Evolutionary conservation across 1,284 basidiomycete genomes (phyloP).

Genomic region (Acaromyces ingoldii): DNA sequence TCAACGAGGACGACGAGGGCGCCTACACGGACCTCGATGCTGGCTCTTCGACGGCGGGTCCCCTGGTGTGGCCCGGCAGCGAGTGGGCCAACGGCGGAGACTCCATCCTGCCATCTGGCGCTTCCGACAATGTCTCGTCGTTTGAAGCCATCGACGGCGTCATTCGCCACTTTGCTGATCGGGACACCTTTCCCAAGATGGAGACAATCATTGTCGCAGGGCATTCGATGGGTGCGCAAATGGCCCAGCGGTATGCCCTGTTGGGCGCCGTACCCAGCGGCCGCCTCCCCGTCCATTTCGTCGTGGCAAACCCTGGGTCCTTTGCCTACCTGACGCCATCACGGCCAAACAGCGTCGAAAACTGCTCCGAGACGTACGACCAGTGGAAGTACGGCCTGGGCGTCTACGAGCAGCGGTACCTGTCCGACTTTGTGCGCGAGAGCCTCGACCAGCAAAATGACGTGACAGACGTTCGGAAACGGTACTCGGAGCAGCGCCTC

Average conservation of each 20-base stretch:
- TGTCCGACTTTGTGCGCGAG: slow-evolving; percentile 22
- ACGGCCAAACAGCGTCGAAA: slow-evolving; percentile 15
- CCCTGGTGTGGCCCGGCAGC: slow-evolving; percentile 18
- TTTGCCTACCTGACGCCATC: slow-evolving; percentile 24
- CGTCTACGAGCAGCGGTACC: slow-evolving; percentile 21
- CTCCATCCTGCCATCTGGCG: slow-evolving; percentile 17
- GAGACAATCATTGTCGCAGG: slow-evolving; percentile 33
- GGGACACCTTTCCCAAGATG: slow-evolving; percentile 21
- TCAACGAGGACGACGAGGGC: slow-evolving; percentile 26
- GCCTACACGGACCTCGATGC: slow-evolving; percentile 21
- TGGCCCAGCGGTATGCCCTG: slow-evolving; percentile 30
- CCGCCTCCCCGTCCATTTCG: slow-evolving; percentile 28
- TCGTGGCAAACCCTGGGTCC: slow-evolving; percentile 32
- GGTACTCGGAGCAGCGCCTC: slow-evolving; percentile 19
- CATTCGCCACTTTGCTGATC: slow-evolving; percentile 21
- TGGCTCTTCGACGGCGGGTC: background rate
- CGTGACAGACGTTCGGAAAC: slow-evolving; percentile 20
- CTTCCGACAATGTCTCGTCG: slow-evolving; percentile 13
- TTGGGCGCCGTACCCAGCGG: slow-evolving; percentile 24
- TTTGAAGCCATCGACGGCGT: slow-evolving; percentile 27
- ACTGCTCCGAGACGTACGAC: slow-evolving; percentile 22
- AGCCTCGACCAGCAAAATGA: slow-evolving; percentile 23
- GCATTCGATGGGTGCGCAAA: slow-evolving; percentile 19
- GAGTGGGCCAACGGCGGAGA: slow-evolving; percentile 30
- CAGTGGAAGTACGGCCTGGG: slow-evolving; percentile 30